Evolutionary conservation across 768 basidiomycete genomes (phyloP), one percentile per base, ranked within the genome.

Genomic region (Dacryopinax primogenitus): DNA sequence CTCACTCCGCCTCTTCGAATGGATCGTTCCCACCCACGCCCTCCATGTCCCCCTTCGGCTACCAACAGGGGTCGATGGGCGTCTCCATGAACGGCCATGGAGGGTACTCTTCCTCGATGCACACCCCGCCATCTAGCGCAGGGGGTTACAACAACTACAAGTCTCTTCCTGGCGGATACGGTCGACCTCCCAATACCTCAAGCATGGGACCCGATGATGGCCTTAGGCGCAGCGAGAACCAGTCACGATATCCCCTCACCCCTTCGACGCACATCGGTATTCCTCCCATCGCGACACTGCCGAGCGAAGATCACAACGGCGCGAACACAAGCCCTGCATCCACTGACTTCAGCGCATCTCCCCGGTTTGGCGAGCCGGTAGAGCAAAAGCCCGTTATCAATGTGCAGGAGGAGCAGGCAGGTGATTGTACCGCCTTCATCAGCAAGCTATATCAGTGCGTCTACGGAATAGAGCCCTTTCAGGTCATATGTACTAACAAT

Each of bases 351-450:
- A 58, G 51, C 51, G 51, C 51, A 2, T 28, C 26, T 30, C 51
- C 51, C 30, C 51, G 51, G 26, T 58, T 58, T 58, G 51, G 51
- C 3, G 51, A 58, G 21, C 51, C 51, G 3, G 51, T 58, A 3
- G 51, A 58, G 51, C 26, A 23, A 30, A 58, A 58, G 21, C 51
- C 51, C 30, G 51, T 58, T 28, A 58, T 58, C 51, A 26, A 26
- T 9, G 18, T 30, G 26, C 51, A 58, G 51, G 51, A 58, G 9
- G 51, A 58, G 51, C 51, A 58, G 26, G 51, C 51, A 11, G 51
- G 51, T 32, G 51, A 58, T 32, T 58, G 51, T 58, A 58, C 51
- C 21, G 51, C 51, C 51, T 58, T 58, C 51, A 58, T 58, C 51
- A 58, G 51, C 51, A 58, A 58, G 51, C 51, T 58, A 4, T 58